These are phyloP conservation scores for Schoenoplectus tabernaemontani DNA, from an alignment of 202 grass and related monocot species.

Conservation along the genomic window DNA sequence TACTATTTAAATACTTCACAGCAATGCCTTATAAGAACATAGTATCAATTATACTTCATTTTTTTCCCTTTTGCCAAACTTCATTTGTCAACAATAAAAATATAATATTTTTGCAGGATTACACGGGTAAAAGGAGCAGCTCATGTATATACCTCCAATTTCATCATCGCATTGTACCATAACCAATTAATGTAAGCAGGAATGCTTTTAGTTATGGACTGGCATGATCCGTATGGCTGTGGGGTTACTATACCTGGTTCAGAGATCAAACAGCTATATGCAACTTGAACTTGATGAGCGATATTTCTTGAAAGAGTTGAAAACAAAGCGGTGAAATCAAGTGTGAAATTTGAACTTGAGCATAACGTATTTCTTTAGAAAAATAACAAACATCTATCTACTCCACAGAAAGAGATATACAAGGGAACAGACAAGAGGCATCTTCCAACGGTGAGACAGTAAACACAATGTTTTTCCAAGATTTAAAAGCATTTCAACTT, in stretches of 20 bases:
- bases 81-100: not conserved
- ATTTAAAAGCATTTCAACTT: not conserved
- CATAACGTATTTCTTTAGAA: constrained; percentile 9
- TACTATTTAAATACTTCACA: too few relatives aligned
- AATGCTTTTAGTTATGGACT: not conserved
- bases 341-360: constrained; percentile 13
- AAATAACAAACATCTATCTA: constrained; percentile 19
- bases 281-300: not conserved
- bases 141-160: not conserved
- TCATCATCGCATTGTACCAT: not conserved
- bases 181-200: not conserved
- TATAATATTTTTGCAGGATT: not conserved
- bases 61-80: not conserved
- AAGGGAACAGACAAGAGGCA: constrained; percentile 20
- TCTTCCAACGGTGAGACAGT: constrained; percentile 25
- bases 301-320: not conserved
- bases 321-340: not conserved
- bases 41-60: not conserved
- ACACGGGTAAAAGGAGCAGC: not conserved
- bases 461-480: not conserved
- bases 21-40: too few relatives aligned
- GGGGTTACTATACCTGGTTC: not conserved
- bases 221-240: not conserved
- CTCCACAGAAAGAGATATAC: constrained; percentile 4
- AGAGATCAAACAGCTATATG: not conserved